Evolutionary conservation across 176 grass and related monocot species (phyloP).

Genomic region (Miscanthus lutarioriparius): DNA sequence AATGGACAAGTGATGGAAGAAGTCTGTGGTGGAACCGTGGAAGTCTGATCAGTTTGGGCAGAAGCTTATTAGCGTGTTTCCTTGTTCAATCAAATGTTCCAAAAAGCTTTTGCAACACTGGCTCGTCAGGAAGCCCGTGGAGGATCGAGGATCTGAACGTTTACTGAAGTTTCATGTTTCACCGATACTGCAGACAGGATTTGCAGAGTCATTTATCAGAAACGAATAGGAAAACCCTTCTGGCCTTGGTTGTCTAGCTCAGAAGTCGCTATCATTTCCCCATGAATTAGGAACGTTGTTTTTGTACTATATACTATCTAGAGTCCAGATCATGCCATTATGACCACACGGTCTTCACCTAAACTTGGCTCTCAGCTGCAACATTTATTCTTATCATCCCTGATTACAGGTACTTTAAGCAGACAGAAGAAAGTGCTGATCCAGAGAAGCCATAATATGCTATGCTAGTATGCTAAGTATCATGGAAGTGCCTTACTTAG

Average conservation of each 20-base stretch:
- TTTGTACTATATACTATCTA: not conserved
- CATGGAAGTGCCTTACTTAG: not conserved
- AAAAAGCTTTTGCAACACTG: not conserved
- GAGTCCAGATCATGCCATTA: not conserved
- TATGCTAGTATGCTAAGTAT: not conserved
- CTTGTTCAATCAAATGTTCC: not conserved
- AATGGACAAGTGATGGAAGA: not conserved
- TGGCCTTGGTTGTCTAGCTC: not conserved
- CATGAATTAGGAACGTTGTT: no score
- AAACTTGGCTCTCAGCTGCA: not conserved
- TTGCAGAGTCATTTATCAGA: not conserved
- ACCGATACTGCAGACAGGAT: not conserved
- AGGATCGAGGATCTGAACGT: not conserved
- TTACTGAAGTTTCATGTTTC: not conserved
- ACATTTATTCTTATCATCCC: not conserved
- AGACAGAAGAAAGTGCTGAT: not conserved
- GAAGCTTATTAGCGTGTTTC: not conserved
- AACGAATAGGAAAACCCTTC: not conserved
- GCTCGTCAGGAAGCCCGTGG: not conserved
- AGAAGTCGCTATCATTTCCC: not conserved
- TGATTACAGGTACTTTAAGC: not conserved
- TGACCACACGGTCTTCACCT: not conserved
- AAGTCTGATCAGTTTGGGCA: not conserved
- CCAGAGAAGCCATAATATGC: not conserved
- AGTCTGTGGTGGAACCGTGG: not conserved